These are phyloP conservation scores for Fusarium equiseti DNA, from an alignment of 2,329 filamentous ascomycete species.

Conservation along the genomic window DNA sequence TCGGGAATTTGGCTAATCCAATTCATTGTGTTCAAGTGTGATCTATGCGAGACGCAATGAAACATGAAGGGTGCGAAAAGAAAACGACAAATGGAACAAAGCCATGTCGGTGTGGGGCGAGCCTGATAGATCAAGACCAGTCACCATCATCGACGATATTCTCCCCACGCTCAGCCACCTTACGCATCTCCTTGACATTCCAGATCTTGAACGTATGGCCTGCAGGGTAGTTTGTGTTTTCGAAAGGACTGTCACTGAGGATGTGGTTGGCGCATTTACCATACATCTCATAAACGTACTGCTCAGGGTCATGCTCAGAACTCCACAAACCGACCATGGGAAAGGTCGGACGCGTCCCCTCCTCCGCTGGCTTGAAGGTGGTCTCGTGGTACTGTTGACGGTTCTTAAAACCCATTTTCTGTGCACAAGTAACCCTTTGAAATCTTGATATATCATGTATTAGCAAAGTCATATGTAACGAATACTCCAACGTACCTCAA, in stretches of 20 bases:
- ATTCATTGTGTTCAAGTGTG: not conserved
- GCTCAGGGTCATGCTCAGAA: not conserved
- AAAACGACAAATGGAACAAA: too few relatives aligned
- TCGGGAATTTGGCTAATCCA: not conserved
- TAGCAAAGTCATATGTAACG: too few relatives aligned
- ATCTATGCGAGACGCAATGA: not conserved
- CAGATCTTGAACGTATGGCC: not conserved
- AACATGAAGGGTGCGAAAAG: too few relatives aligned
- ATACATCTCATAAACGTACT: not conserved
- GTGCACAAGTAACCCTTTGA: not conserved
- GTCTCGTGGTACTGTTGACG: not conserved
- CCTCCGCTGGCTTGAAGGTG: not conserved
- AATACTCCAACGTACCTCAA: not conserved
- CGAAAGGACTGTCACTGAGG: not conserved
- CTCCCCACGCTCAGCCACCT: not conserved
- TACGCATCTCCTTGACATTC: not conserved
- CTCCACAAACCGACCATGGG: too few relatives aligned
- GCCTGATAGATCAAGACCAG: not conserved
- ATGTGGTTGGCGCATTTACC: not conserved
- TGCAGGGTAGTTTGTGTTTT: not conserved
- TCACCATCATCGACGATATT: not conserved
- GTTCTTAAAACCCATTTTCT: not conserved
- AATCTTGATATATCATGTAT: too few relatives aligned
- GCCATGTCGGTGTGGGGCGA: too few relatives aligned
- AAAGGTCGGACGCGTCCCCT: too few relatives aligned